Percentiles rank a stretch among this genome's conserved stretches.
Conservation (phyloP, 2,329 filamentous ascomycete species). For the Hysterium pulicare region DNA sequence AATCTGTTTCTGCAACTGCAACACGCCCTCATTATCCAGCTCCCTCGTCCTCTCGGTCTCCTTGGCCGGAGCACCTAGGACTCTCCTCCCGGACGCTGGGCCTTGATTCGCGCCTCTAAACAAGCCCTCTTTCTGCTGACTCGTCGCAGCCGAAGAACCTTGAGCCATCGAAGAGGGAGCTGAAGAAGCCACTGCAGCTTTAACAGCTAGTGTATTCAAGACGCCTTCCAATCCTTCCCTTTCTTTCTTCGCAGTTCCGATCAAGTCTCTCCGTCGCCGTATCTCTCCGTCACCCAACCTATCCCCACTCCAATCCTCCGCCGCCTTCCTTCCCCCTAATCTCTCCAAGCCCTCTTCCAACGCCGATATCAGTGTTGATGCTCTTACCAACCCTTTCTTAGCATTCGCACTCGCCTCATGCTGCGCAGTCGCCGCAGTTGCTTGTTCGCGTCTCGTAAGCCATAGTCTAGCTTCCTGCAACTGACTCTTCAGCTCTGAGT, state of each 20-base stretch:
- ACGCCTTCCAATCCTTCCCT: conserved; percentile 72
- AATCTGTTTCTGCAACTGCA: conserved; percentile 70
- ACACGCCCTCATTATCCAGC: conserved; percentile 69
- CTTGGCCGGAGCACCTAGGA: conserved; percentile 67
- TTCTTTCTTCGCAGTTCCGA: conserved; percentile 68
- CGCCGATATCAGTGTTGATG: conserved; percentile 60
- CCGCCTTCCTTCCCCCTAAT: conserved; percentile 31
- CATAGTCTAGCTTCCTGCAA: conserved; percentile 65
- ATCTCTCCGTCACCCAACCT: conserved; percentile 71
- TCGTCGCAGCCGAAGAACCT: conserved; percentile 35
- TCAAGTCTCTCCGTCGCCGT: conserved; percentile 65
- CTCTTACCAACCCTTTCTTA: conserved; percentile 69
- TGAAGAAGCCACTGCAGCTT: conserved; percentile 41
- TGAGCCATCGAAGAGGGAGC: conserved; percentile 30
- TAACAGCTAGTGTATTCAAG: conserved; percentile 60
- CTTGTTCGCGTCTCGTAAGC: conserved; percentile 66
- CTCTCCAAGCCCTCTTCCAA: conserved; percentile 62
- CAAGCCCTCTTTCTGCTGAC: conserved; percentile 34
- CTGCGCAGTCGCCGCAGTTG: conserved; percentile 56
- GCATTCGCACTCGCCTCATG: conserved; percentile 71
- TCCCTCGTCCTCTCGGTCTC: conserved; percentile 77
- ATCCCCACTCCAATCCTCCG: conserved; percentile 42
- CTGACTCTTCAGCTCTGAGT: conserved; percentile 68
- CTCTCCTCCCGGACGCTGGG: conserved; percentile 52
- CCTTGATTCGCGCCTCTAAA: conserved; percentile 24